phyloP scores from a whole-genome alignment of 441 rosid species.

The Populus tomentosa region DNA sequence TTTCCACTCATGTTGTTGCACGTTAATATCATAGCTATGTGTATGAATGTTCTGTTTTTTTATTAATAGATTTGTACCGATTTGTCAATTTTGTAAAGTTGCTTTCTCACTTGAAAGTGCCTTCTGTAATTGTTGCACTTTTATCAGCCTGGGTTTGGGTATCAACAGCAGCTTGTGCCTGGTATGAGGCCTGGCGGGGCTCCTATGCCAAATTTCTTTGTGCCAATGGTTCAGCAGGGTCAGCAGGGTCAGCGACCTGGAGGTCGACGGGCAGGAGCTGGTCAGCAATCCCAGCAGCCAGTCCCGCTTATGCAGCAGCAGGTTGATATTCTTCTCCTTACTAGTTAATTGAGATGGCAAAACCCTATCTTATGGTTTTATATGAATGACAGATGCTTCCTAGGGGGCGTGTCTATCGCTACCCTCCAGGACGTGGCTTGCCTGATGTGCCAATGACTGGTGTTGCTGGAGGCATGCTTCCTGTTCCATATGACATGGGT shows the following conservation, averaged over 20 bases:
- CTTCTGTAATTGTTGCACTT: background rate
- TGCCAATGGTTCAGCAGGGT: slow-evolving; percentile 66
- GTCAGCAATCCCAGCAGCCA: slow-evolving; percentile 62
- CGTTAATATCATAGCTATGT: background rate
- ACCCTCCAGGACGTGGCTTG: slow-evolving; percentile 67
- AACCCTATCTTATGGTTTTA: background rate
- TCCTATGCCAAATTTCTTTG: slow-evolving; percentile 66
- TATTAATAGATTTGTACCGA: background rate
- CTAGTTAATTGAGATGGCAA: background rate
- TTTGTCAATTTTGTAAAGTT: background rate
- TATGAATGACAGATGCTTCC: slow-evolving; percentile 53
- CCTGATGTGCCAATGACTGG: slow-evolving; percentile 45
- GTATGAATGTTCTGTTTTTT: background rate
- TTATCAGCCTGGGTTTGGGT: slow-evolving; percentile 60
- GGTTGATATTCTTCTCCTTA: slow-evolving; percentile 25
- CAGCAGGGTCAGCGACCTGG: slow-evolving; percentile 70
- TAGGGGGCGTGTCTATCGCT: slow-evolving; percentile 65
- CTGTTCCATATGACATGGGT: slow-evolving; percentile 46
- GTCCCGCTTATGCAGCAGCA: slow-evolving; percentile 67
- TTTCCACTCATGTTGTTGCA: background rate
- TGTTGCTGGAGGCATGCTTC: slow-evolving; percentile 41
- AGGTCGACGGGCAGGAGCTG: slow-evolving; percentile 56
- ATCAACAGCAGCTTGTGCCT: slow-evolving; percentile 76
- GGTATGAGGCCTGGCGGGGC: slow-evolving; percentile 73
- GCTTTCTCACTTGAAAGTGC: background rate